A percentile compares a stretch with the other conserved stretches of the same genome.
Evolutionary conservation across 345 rosid species (phyloP).

Genomic region (Acer negundo): DNA sequence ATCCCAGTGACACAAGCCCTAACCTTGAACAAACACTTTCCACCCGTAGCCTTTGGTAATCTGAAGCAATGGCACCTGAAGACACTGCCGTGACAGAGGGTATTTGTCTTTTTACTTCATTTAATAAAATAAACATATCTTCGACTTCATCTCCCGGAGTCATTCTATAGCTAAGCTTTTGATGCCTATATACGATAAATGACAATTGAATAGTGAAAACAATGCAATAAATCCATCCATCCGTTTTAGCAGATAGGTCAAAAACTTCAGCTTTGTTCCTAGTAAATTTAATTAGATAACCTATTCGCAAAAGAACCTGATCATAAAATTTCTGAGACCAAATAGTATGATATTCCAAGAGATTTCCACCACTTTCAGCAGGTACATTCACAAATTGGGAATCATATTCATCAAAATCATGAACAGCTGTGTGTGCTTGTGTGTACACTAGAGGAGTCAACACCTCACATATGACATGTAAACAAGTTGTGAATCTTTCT

Average conservation of each 20-base stretch:
- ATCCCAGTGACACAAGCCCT: slow-evolving; percentile 97
- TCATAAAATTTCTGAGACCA: background rate
- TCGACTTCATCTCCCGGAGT: slow-evolving; percentile 92
- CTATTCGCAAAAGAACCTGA: background rate
- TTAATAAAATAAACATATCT: slow-evolving; percentile 80
- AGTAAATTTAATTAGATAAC: background rate
- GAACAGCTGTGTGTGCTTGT: background rate
- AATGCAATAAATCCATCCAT: background rate
- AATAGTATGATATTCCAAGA: background rate
- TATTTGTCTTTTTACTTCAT: slow-evolving; percentile 82
- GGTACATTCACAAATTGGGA: background rate
- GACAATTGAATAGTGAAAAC: background rate
- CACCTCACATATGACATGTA: background rate
- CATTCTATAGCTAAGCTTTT: slow-evolving; percentile 63
- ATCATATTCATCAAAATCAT: background rate
- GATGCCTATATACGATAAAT: slow-evolving; percentile 50
- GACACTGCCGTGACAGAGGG: slow-evolving; percentile 80
- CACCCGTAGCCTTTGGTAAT: slow-evolving; percentile 91
- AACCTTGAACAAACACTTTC: slow-evolving; percentile 97
- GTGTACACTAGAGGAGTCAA: background rate
- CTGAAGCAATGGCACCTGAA: slow-evolving; percentile 98
- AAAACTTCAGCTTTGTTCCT: background rate
- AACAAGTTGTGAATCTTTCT: background rate
- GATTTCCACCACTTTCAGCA: background rate
- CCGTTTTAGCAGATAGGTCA: background rate